Conservation (phyloP, 2,329 filamentous ascomycete genomes). For the Byssothecium circinans region DNA sequence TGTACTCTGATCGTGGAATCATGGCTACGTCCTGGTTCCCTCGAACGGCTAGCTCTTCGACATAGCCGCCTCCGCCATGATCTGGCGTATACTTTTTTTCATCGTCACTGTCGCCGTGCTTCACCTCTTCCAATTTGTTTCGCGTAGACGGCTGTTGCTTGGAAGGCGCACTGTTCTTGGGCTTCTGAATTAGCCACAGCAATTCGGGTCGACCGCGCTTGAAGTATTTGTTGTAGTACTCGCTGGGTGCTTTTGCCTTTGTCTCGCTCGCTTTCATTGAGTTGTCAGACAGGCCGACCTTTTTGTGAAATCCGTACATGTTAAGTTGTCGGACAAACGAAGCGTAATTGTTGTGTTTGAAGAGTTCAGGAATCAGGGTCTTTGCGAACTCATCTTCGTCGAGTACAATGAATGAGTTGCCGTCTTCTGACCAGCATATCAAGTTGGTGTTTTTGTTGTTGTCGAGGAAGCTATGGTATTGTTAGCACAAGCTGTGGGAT, state of each 20-base stretch:
- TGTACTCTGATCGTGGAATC: slow-evolving; percentile 71
- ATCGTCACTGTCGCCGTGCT: slow-evolving; percentile 72
- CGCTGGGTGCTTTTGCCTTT: slow-evolving; percentile 96
- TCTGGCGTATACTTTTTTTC: slow-evolving; percentile 51
- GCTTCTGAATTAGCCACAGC: slow-evolving; percentile 95
- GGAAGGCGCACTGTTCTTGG: slow-evolving; percentile 61
- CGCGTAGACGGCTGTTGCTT: slow-evolving; percentile 53
- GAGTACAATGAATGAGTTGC: slow-evolving; percentile 92
- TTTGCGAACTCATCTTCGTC: slow-evolving; percentile 90
- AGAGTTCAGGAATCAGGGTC: slow-evolving; percentile 72
- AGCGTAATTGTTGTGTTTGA: slow-evolving; percentile 79
- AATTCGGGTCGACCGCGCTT: slow-evolving; percentile 89
- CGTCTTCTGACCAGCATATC: slow-evolving; percentile 95
- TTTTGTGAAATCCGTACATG: slow-evolving; percentile 60
- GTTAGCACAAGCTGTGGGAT: slow-evolving; percentile 15
- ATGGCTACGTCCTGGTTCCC: slow-evolving; percentile 51
- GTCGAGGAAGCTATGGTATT: slow-evolving; percentile 77
- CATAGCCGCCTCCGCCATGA: slow-evolving; percentile 46
- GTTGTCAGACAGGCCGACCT: slow-evolving; percentile 80
- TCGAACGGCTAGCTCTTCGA: slow-evolving; percentile 45
- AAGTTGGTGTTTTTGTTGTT: slow-evolving; percentile 90
- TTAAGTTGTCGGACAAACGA: slow-evolving; percentile 73
- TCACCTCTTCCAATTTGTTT: slow-evolving; percentile 59
- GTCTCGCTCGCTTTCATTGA: slow-evolving; percentile 97
- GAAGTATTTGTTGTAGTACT: slow-evolving; percentile 97